phyloP scores from a whole-genome alignment of 495 filamentous ascomycete genomes.

The Cudoniella acicularis region DNA sequence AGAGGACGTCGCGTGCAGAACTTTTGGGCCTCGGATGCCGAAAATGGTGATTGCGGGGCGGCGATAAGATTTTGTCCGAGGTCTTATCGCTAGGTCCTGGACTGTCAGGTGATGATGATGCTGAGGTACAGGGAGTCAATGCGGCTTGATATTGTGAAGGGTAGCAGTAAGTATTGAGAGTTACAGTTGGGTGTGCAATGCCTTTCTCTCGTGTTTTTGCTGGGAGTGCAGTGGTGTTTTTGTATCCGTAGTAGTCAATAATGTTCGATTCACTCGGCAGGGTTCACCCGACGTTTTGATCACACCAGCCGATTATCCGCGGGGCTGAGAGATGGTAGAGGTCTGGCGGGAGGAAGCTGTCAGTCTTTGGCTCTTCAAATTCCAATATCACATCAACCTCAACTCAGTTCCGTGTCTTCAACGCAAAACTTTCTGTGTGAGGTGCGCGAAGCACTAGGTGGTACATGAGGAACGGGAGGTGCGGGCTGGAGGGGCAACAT shows the following conservation, averaged over 20 bases:
- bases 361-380: neutral
- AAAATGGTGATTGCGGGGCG: too few relatives aligned
- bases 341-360: neutral
- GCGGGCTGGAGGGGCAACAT: neutral
- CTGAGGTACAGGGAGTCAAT: neutral
- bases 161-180: neutral
- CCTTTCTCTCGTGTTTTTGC: neutral
- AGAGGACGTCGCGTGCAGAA: too few relatives aligned
- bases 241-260: neutral
- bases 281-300: neutral
- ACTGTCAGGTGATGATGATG: neutral
- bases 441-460: neutral
- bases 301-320: neutral
- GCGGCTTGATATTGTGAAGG: neutral
- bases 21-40: too few relatives aligned
- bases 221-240: neutral
- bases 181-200: neutral
- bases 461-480: neutral
- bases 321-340: neutral
- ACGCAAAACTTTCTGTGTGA: neutral
- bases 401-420: neutral
- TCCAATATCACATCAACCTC: neutral
- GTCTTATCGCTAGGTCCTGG: neutral
- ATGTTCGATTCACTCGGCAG: neutral
- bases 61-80: neutral